Conservation (phyloP, 2,329 filamentous ascomycete genomes). For the Hymenoscyphus fraxineus region DNA sequence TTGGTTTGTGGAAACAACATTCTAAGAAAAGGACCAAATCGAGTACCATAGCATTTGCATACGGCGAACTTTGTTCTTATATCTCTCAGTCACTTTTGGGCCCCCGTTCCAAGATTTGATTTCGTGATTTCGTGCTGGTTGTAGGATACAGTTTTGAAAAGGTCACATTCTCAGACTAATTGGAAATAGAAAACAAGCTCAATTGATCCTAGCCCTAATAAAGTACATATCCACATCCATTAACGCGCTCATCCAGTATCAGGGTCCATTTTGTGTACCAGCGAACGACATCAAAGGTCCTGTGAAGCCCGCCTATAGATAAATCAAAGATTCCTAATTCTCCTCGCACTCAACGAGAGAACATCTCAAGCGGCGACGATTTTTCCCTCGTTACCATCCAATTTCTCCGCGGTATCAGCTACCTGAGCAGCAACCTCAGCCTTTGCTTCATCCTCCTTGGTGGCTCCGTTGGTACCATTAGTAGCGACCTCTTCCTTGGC, state of each 20-base stretch:
- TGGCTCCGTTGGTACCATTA: constrained; percentile 23
- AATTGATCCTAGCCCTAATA: background rate
- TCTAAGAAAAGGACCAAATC: background rate
- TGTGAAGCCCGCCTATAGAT: background rate
- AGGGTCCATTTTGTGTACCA: background rate
- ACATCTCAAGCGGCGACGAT: constrained; percentile 7
- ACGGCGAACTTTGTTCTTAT: background rate
- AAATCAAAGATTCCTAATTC: background rate
- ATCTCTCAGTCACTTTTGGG: background rate
- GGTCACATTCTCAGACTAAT: background rate
- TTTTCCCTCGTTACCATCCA: constrained; percentile 29
- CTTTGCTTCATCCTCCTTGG: constrained; percentile 30
- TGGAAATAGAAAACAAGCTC: background rate
- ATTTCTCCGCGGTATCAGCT: constrained; percentile 42
- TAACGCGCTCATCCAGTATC: background rate
- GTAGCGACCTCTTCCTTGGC: constrained; percentile 21
- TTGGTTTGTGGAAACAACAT: background rate
- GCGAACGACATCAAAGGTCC: background rate
- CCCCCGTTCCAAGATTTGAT: background rate
- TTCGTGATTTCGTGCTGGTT: background rate
- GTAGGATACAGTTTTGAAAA: background rate
- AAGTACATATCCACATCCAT: background rate
- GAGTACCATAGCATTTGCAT: background rate
- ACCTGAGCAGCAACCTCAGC: constrained; percentile 38
- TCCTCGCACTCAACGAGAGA: background rate